These are phyloP conservation scores for Exophiala sp. DNA, from an alignment of 2,329 filamentous ascomycete genomes.

Conservation along the genomic window DNA sequence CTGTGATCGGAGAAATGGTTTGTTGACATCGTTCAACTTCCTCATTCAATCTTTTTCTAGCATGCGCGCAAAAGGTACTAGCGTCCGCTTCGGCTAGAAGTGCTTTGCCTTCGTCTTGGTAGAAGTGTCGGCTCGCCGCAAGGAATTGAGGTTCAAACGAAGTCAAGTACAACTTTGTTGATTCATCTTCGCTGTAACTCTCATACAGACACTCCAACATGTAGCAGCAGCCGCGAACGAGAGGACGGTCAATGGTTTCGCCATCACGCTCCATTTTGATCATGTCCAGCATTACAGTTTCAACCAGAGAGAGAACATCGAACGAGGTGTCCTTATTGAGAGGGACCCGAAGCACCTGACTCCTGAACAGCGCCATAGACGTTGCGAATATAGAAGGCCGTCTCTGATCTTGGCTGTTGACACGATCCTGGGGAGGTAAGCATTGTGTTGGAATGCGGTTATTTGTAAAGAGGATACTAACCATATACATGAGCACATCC, in stretches of 20 bases:
- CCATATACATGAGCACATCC: conserved; percentile 94
- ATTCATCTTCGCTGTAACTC: conserved; percentile 67
- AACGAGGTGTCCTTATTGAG: conserved; percentile 40
- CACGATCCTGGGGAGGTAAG: conserved; percentile 57
- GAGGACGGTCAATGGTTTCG: conserved; percentile 74
- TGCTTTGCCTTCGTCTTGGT: conserved; percentile 65
- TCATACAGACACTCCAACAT: conserved; percentile 91
- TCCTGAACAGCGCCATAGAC: conserved; percentile 81
- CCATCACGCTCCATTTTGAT: conserved; percentile 88
- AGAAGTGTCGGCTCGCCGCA: conserved; percentile 64
- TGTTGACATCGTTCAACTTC: conserved; percentile 78
- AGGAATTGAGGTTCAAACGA: conserved; percentile 77
- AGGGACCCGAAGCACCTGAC: conserved; percentile 67
- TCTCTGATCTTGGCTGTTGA: conserved; percentile 67
- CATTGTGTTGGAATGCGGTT: conserved; percentile 10
- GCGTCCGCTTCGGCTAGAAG: conserved; percentile 74
- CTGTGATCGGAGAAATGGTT: conserved; percentile 67
- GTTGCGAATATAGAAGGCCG: conserved; percentile 74
- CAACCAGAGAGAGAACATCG: conserved; percentile 67
- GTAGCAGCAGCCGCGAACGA: conserved; percentile 75
- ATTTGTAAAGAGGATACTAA: conserved; percentile 33
- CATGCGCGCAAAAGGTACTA: conserved; percentile 71
- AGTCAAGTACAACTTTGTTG: conserved; percentile 74
- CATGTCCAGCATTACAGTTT: conserved; percentile 78
- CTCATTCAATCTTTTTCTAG: conserved; percentile 67